Evolutionary conservation across 441 rosid species (phyloP), one percentile per base, ranked within the genome.

Genomic region (Mallotus repandus): DNA sequence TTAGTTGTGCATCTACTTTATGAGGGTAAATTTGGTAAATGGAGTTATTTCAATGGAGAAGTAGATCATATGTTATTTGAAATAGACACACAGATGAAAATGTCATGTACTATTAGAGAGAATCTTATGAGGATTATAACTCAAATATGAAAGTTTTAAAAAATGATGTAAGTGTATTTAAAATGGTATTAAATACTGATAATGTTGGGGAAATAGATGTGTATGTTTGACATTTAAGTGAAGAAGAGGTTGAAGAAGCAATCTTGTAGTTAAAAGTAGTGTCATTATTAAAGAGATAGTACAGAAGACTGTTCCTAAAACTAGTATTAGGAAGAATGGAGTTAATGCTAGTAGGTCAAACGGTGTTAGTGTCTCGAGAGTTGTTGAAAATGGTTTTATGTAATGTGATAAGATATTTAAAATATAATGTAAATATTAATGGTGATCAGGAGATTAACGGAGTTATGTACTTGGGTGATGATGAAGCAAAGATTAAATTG

Each of bases 241-340:
- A 53, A 11, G 56, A 15, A 5, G 56, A 53, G 7, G n/a, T 53
- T 53, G 7, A 14, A 5, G 0, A 53, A 11, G 19, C 3, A 0
- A 45, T 45, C 49, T 0, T 7, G 5, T 7, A 8, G 41, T 0
- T 38, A 45, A 45, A 9, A 45, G 11, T 10, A 45, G 49, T 45
- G 12, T 45, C 1, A 3, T 45, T 45, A 9, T 45, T 7, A 2
- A 45, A 45, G 12, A 45, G 12, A 45, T 9, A 38, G 41, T 38
- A 35, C 1, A 29, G 7, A 4, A 4, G 41, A 38, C 1, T 38
- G 7, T 0, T 5, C 0, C 0, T 4, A 38, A 38, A 4, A 7
- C 41, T 38, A 38, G 7, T 38, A 7, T 38, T 38, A 38, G 7
- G 7, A 38, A 38, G 41, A 4, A 7, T 38, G 5, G 41, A 38